phyloP scores from a whole-genome alignment of 164 flowering plant genomes.

The Stephania cephalantha region DNA sequence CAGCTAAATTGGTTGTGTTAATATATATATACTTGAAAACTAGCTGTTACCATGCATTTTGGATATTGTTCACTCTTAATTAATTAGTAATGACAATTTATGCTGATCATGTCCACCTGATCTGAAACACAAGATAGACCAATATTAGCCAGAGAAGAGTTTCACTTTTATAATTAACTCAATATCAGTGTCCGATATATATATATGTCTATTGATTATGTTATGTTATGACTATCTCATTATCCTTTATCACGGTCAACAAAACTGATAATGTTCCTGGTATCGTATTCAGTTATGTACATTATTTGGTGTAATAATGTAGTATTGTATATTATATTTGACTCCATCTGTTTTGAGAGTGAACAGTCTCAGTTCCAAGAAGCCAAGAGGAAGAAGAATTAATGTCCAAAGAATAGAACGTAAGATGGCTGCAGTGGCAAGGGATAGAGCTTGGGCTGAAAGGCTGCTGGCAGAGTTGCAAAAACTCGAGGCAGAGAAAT shows the following conservation, averaged over 20 bases:
- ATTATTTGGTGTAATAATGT: too few species aligned
- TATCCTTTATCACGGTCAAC: not conserved
- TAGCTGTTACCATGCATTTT: too few species aligned
- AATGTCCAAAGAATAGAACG: constrained; percentile 38
- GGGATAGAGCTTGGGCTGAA: constrained; percentile 71
- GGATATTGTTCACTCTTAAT: too few species aligned
- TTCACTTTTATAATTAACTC: not conserved
- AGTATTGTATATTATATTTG: too few species aligned
- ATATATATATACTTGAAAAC: too few species aligned
- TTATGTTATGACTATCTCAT: not conserved
- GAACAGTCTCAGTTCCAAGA: constrained; percentile 48
- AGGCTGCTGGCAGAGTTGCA: constrained; percentile 64
- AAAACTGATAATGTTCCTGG: not conserved
- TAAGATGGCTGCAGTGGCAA: constrained; percentile 82
- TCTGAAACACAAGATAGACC: not conserved
- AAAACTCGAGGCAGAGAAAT: constrained; percentile 50
- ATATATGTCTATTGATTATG: not conserved
- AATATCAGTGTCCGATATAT: not conserved
- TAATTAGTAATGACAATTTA: too few species aligned
- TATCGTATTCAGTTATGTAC: not conserved
- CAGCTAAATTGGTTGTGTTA: too few species aligned
- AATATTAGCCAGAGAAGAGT: not conserved
- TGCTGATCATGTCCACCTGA: too few species aligned
- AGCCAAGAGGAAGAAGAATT: constrained; percentile 47
- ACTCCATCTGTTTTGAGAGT: not conserved